Evolutionary conservation across 73 alveolate genomes (phyloP).

Genomic region (Paramecium pentaurelia): DNA sequence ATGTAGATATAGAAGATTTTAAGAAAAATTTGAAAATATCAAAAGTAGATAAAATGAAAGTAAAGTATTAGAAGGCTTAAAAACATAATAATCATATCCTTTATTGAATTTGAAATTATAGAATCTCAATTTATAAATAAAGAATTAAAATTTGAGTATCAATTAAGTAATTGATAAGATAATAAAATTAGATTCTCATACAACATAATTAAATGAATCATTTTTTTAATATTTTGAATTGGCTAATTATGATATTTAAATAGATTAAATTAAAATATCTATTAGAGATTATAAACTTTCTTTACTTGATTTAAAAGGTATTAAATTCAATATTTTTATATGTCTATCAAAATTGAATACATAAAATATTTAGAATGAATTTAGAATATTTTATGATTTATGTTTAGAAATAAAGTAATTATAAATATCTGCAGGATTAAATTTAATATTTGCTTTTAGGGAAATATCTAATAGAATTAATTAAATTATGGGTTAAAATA

Average conservation of each 20-base stretch:
- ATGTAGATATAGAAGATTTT: not conserved
- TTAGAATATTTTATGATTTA: slow-evolving; percentile 28
- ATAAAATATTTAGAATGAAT: not conserved
- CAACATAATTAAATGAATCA: not conserved
- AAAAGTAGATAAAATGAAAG: slow-evolving; percentile 7
- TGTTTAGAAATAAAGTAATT: not conserved
- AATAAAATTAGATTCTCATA: not conserved
- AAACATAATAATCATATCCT: not conserved
- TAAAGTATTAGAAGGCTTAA: not conserved
- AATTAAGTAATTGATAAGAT: slow-evolving; percentile 18
- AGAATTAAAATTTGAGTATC: not conserved
- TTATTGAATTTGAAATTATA: not conserved
- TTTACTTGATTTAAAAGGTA: not conserved
- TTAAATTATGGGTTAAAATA: not conserved
- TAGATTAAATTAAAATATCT: not conserved
- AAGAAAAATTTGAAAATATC: not conserved
- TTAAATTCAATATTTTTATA: not conserved
- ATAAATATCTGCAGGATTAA: not conserved
- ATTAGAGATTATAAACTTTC: not conserved
- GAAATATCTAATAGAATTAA: not conserved
- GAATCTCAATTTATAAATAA: not conserved
- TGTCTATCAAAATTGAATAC: slow-evolving; percentile 2
- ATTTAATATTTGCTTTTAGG: not conserved
- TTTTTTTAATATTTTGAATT: slow-evolving; percentile 14
- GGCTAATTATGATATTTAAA: not conserved